Conservation (phyloP, 495 filamentous ascomycete genomes). For the Penicillium cataractarum region DNA sequence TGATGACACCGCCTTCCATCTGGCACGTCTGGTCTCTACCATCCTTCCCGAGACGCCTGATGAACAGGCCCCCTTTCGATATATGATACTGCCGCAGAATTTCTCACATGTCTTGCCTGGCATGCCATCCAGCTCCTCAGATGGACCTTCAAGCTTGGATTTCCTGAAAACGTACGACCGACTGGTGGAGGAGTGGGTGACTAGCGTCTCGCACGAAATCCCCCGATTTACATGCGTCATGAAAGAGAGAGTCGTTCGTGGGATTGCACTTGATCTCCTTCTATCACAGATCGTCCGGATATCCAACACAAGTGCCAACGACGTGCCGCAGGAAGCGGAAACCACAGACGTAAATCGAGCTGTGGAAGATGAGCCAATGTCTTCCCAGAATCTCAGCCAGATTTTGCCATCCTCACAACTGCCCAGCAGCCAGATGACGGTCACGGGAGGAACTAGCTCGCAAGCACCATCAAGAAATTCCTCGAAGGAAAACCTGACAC, state of each 20-base stretch:
- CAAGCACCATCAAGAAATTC: not conserved
- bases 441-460: not conserved
- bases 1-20: conserved; percentile 36
- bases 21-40: conserved; percentile 29
- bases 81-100: conserved; percentile 27
- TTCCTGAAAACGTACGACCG: conserved; percentile 42
- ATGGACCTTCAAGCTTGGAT: conserved; percentile 16
- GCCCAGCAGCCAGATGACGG: conserved; percentile 18
- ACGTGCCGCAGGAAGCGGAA: not conserved
- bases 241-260: conserved; percentile 47
- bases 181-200: conserved; percentile 46
- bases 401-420: conserved; percentile 20
- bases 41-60: conserved; percentile 12
- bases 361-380: not conserved
- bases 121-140: conserved; percentile 8
- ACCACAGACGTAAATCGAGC: not conserved
- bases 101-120: conserved; percentile 15
- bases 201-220: conserved; percentile 35
- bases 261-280: conserved; percentile 43
- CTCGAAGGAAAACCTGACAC: conserved; percentile 3
- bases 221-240: conserved; percentile 42
- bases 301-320: conserved; percentile 12
- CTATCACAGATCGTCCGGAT: conserved; percentile 36
- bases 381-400: conserved; percentile 2
- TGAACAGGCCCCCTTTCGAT: conserved; percentile 7